Evolutionary conservation across 805 yeast species (phyloP), one percentile per base, ranked within the genome.

Genomic region (Zygosaccharomyces rouxii): DNA sequence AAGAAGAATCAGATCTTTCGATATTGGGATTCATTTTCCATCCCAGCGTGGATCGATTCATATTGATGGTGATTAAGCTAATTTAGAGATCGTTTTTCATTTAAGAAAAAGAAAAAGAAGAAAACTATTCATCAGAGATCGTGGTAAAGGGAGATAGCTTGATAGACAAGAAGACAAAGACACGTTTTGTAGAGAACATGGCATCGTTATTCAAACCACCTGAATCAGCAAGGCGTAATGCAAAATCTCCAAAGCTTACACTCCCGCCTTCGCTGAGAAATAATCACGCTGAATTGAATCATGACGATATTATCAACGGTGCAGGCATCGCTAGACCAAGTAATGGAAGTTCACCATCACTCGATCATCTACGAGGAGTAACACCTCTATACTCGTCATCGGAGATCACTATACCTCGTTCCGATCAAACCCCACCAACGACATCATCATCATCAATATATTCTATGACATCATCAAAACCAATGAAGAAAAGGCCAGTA

Each of bases 231-330:
- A 68, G 66, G 42, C 49, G 63, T 21, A 73, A 69, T 42, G 44
- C 69, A 2, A 70, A 70, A 23, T 72, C 78, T 2, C 80, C 79
- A 28, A 63, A 70, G 35, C 57, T 75, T 38, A 71, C 71, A 29
- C 70, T 76, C 18, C 78, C 80, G 13, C 61, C 68, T 4, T 48
- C 65, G 6, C 41, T 62, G 7, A 62, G 62, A 33, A 55, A 54
- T 43, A 47, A 60, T 38, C 37, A 33, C 10, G 21, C 37, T 33
- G 37, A 33, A 33, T 33, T 33, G 37, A 33, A 18, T 14, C 37
- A 16, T 16, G 19, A 33, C 21, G 37, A 33, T 16, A 54, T 49
- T 10, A 48, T 44, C 49, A 22, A 47, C 44, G 31, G 43, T 50
- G 44, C 29, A 44, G 23, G 31, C 30, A 28, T 38, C 30, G 42